A percentile compares a stretch with the other conserved stretches of the same genome.
Conservation (phyloP, 805 yeast species). For the Wickerhamiella musiphila region DNA sequence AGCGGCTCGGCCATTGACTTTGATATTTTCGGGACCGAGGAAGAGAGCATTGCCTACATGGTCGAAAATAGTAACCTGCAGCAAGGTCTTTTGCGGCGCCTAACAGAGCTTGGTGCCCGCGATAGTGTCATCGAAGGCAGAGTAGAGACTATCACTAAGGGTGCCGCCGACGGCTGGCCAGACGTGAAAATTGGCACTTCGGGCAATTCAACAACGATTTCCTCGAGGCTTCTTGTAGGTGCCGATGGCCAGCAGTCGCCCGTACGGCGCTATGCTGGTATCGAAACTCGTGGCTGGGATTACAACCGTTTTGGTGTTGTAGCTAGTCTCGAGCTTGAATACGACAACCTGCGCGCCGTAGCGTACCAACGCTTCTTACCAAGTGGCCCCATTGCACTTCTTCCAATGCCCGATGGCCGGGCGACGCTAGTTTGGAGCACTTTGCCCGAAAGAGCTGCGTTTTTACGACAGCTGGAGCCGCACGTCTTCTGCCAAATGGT, state of each 20-base stretch:
- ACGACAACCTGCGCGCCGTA: conserved; percentile 48
- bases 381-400: conserved; percentile 82
- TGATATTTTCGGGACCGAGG: conserved; percentile 33
- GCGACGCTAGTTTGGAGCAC: conserved; percentile 94
- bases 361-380: conserved; percentile 90
- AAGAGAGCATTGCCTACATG: conserved; percentile 51
- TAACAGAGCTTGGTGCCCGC: conserved; percentile 26
- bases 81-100: conserved; percentile 41
- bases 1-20: conserved; percentile 56
- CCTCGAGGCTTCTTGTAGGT: conserved; percentile 69
- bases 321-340: conserved; percentile 62
- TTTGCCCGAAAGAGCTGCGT: conserved; percentile 52
- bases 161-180: conserved; percentile 39
- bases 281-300: conserved; percentile 82
- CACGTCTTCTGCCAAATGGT: conserved; percentile 50
- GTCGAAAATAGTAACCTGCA: conserved; percentile 76
- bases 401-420: conserved; percentile 72
- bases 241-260: conserved; percentile 96
- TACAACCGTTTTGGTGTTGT: conserved; percentile 85
- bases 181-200: conserved; percentile 52
- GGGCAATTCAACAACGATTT: conserved; percentile 42
- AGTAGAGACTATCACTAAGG: conserved; percentile 3
- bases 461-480: conserved; percentile 40
- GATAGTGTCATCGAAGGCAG: background rate
- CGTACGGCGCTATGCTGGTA: conserved; percentile 63